These are phyloP conservation scores for Talaromyces sp. DNA, from an alignment of 2,329 filamentous ascomycete species.

Conservation along the genomic window DNA sequence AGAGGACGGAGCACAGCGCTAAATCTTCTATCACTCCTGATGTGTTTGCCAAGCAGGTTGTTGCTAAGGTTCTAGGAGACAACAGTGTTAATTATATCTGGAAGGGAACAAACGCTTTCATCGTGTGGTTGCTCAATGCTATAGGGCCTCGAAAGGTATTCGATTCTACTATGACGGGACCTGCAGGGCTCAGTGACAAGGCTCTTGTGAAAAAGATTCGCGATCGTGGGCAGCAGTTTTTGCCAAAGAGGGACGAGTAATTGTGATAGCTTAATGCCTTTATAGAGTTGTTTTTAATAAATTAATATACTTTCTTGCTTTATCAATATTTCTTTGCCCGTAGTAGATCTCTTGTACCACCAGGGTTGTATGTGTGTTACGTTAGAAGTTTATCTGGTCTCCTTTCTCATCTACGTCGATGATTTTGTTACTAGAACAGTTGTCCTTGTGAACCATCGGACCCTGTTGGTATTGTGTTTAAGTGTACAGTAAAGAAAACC, in stretches of 20 bases:
- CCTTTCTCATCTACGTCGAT: no score
- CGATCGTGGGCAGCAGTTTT: conserved; percentile 3
- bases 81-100: conserved; percentile 7
- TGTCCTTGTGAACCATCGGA: no score
- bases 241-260: not conserved
- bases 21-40: conserved; percentile 9
- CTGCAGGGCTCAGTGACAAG: conserved; percentile 4
- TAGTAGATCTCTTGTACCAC: not conserved
- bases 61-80: not conserved
- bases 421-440: no score
- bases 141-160: conserved; percentile 10
- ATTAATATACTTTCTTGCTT: not conserved
- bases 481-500: no score
- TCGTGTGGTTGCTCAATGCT: conserved; percentile 9
- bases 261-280: not conserved
- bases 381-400: not conserved
- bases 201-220: not conserved
- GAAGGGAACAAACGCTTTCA: conserved; percentile 14
- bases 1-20: conserved; percentile 8
- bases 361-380: not conserved
- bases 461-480: no score
- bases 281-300: not conserved
- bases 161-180: conserved; percentile 4
- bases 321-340: not conserved
- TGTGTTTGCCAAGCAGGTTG: conserved; percentile 5